A percentile compares a stretch with the other conserved stretches of the same genome.
Conservation (phyloP, 768 basidiomycete species). For the Russula compacta region DNA sequence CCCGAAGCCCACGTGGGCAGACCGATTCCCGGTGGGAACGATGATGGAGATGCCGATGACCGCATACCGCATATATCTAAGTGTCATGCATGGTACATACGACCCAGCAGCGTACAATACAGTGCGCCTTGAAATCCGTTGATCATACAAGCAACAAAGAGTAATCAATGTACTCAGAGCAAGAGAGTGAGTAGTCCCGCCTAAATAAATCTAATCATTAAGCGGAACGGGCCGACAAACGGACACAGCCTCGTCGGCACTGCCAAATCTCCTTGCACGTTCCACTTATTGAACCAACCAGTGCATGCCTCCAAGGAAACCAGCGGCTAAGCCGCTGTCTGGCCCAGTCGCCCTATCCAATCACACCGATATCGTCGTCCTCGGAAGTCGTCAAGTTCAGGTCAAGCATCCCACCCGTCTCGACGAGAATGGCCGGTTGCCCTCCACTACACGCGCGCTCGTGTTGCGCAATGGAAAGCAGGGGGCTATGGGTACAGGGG, state of each 20-base stretch:
- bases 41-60: too few species aligned
- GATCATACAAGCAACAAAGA: too few species aligned
- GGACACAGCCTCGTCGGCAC: background rate
- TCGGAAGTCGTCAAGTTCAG: conserved; percentile 47
- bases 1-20: too few species aligned
- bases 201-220: background rate
- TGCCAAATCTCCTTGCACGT: background rate
- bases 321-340: background rate
- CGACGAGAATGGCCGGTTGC: conserved; percentile 43
- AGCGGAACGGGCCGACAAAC: background rate
- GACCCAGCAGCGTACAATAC: too few species aligned
- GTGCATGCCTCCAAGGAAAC: conserved; percentile 22
- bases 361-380: conserved; percentile 38
- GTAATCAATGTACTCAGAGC: too few species aligned
- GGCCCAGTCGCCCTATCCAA: conserved; percentile 2
- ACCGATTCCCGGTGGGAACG: too few species aligned
- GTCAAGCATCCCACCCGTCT: conserved; percentile 31
- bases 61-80: too few species aligned
- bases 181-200: background rate
- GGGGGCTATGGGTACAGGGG: conserved; percentile 63
- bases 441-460: conserved; percentile 64
- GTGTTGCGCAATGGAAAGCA: conserved; percentile 67
- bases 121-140: background rate
- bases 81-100: background rate
- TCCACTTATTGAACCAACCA: background rate